phyloP scores from a whole-genome alignment of 805 yeast species.

The Sporopachydermia quercuum region DNA sequence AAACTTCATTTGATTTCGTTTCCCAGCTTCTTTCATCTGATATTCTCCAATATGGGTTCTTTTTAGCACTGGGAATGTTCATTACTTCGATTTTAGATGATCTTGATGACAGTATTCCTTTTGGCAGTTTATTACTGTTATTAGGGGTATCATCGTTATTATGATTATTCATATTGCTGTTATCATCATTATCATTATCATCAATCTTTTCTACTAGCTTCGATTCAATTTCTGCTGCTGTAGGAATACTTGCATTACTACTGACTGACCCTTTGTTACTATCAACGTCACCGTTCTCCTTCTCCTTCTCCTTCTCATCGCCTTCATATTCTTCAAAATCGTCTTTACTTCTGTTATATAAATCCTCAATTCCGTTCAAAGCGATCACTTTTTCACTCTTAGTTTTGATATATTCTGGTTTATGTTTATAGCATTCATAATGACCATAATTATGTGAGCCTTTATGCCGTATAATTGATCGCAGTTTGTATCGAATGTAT shows the following conservation, averaged over 20 bases:
- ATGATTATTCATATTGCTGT: neutral
- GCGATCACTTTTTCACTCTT: constrained; percentile 8
- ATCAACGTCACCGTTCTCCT: neutral
- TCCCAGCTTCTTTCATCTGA: constrained; percentile 67
- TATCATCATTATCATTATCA: neutral
- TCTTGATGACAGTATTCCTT: constrained; percentile 1
- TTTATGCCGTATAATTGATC: constrained; percentile 67
- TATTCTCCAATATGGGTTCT: constrained; percentile 66
- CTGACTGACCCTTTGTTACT: neutral
- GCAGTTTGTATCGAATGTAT: constrained; percentile 37
- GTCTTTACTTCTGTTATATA: constrained; percentile 1
- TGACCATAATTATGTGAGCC: constrained; percentile 88
- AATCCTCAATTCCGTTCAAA: constrained; percentile 1
- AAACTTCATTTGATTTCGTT: constrained; percentile 37
- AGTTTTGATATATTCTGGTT: constrained; percentile 35
- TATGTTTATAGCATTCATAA: constrained; percentile 74
- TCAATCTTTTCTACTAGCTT: neutral
- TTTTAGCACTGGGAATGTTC: neutral
- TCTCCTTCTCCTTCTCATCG: neutral
- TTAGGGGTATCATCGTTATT: neutral
- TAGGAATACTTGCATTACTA: neutral
- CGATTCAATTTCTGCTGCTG: constrained; percentile 1
- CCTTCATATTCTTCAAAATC: constrained; percentile 2
- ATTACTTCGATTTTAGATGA: neutral
- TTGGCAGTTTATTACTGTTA: neutral